phyloP scores from a whole-genome alignment of 164 flowering plant genomes.

The Vitis riparia region DNA sequence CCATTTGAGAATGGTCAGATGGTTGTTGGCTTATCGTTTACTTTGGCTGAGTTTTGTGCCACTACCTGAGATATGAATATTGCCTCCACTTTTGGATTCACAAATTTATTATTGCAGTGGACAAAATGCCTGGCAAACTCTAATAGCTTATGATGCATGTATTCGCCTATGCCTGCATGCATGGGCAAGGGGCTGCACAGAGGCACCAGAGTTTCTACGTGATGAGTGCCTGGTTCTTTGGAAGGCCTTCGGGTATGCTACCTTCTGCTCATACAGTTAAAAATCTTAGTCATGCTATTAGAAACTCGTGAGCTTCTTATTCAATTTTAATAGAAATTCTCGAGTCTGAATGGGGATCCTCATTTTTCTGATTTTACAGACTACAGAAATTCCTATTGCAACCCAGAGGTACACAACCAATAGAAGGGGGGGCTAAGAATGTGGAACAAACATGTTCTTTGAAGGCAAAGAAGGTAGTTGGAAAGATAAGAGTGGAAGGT shows the following conservation, averaged over 20 bases:
- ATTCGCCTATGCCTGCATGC: constrained; percentile 78
- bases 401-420: constrained; percentile 50
- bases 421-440: constrained; percentile 33
- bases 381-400: constrained; percentile 73
- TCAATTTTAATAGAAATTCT: not conserved
- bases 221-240: constrained; percentile 81
- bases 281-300: not conserved
- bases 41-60: not conserved
- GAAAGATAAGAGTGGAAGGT: constrained; percentile 91
- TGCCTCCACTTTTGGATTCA: not conserved
- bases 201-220: constrained; percentile 83
- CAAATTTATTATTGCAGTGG: constrained; percentile 39
- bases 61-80: not conserved
- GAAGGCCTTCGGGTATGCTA: constrained; percentile 79
- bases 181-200: constrained; percentile 79
- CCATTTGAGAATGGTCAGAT: not conserved
- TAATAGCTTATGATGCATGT: constrained; percentile 91
- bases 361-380: constrained; percentile 29
- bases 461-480: constrained; percentile 58
- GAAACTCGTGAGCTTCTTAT: not conserved
- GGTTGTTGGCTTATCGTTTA: not conserved
- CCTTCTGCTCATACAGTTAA: not conserved
- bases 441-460: constrained; percentile 43
- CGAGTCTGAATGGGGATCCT: not conserved
- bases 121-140: constrained; percentile 84